A percentile compares a stretch with the other conserved stretches of the same genome.
Conservation (phyloP, 2,329 filamentous ascomycete species). For the Mycosphaerella sp. region DNA sequence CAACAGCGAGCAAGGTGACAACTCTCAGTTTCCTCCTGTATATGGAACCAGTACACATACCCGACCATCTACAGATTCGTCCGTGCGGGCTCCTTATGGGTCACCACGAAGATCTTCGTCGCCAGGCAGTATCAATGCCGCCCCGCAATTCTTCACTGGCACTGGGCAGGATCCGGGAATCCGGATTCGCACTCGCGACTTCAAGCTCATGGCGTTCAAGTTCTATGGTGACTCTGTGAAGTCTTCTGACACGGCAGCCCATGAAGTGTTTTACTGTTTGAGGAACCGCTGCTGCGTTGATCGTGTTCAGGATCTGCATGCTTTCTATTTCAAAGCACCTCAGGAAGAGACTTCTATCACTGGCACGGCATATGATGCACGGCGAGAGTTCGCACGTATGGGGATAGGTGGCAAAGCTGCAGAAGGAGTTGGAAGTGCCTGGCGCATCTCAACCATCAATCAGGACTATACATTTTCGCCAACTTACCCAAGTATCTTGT, state of each 20-base stretch:
- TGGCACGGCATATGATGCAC: conserved; percentile 79
- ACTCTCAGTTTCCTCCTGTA: conserved; percentile 27
- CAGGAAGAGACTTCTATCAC: conserved; percentile 61
- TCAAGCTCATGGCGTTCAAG: conserved; percentile 87
- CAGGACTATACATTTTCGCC: conserved; percentile 84
- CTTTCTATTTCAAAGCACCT: conserved; percentile 74
- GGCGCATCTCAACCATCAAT: conserved; percentile 89
- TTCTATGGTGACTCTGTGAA: conserved; percentile 49
- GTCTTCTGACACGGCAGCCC: conserved; percentile 46
- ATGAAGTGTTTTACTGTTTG: conserved; percentile 83
- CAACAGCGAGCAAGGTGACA: conserved; percentile 16
- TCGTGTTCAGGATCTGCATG: conserved; percentile 81
- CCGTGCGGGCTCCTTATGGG: conserved; percentile 19
- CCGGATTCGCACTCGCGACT: conserved; percentile 84
- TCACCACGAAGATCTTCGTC: conserved; percentile 25
- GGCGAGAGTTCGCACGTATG: conserved; percentile 77
- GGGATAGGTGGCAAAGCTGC: conserved; percentile 76
- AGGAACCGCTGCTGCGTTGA: conserved; percentile 72
- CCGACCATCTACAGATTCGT: conserved; percentile 30
- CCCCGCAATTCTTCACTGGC: conserved; percentile 34
- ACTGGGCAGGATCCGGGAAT: conserved; percentile 65
- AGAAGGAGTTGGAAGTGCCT: conserved; percentile 57
- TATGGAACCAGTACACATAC: conserved; percentile 27
- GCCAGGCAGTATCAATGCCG: conserved; percentile 45
- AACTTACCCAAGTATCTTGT: conserved; percentile 80